Conservation (phyloP, 352 stramenopile genomes). For the Phytophthora citricola region DNA sequence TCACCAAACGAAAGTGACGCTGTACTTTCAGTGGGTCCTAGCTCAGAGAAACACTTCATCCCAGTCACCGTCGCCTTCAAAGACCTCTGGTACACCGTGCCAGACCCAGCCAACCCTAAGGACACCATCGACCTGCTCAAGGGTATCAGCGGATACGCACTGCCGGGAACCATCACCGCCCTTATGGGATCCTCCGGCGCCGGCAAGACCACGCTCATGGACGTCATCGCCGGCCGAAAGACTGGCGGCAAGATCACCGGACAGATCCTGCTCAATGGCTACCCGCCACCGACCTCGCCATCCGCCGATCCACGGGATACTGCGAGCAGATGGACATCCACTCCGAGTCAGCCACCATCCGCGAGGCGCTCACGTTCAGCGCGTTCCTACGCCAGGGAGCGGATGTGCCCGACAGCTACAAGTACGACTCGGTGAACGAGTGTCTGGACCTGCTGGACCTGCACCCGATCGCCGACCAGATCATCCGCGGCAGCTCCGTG, state of each 20-base stretch:
- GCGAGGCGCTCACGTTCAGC: constrained; percentile 58
- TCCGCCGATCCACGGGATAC: constrained; percentile 56
- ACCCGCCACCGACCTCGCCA: constrained; percentile 59
- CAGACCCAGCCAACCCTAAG: constrained; percentile 26
- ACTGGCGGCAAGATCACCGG: constrained; percentile 19
- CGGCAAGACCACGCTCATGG: constrained; percentile 31
- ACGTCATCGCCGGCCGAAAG: constrained; percentile 29
- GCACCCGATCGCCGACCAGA: constrained; percentile 34
- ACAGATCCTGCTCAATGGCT: constrained; percentile 27
- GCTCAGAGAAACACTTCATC: constrained; percentile 8
- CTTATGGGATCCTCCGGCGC: constrained; percentile 29
- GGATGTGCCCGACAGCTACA: constrained; percentile 39
- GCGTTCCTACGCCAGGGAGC: constrained; percentile 34
- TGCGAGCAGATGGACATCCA: constrained; percentile 89
- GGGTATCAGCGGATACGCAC: constrained; percentile 22
- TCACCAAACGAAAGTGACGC: neutral
- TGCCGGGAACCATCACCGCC: constrained; percentile 22
- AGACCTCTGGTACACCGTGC: constrained; percentile 25
- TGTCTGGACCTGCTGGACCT: constrained; percentile 31
- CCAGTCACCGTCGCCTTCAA: constrained; percentile 26
- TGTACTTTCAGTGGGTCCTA: constrained; percentile 10
- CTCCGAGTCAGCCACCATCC: constrained; percentile 82
- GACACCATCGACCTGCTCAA: constrained; percentile 28
- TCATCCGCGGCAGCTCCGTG: constrained; percentile 45
- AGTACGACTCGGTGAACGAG: constrained; percentile 38